A percentile compares a stretch with the other conserved stretches of the same genome.
Conservation (phyloP, 2,329 filamentous ascomycete genomes). For the Aspergillus pseudoterreus region DNA sequence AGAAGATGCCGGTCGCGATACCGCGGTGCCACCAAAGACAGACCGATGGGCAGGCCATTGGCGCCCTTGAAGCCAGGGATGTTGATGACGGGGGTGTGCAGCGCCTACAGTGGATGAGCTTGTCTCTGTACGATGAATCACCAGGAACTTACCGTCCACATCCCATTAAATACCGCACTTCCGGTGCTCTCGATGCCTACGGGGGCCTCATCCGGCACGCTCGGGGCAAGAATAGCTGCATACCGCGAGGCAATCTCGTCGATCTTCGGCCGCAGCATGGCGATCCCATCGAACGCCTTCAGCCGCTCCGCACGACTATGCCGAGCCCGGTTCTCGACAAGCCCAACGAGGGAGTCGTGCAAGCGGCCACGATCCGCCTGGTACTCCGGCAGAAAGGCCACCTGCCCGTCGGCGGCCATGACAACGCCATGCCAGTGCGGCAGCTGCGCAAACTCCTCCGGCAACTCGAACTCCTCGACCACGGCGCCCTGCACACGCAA, state of each 20-base stretch:
- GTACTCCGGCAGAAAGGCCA: constrained; percentile 6
- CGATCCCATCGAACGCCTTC: constrained; percentile 7
- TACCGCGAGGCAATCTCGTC: constrained; percentile 33
- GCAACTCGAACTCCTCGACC: constrained; percentile 3
- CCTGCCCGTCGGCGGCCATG: constrained; percentile 3
- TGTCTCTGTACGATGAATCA: constrained; percentile 21
- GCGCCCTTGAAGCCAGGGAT: constrained; percentile 59
- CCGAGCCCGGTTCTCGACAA: constrained; percentile 4
- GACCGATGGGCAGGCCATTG: constrained; percentile 57
- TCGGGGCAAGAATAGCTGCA: constrained; percentile 56
- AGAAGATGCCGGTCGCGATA: constrained; percentile 35
- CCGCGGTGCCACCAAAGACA: constrained; percentile 49
- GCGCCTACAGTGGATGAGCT: constrained; percentile 26
- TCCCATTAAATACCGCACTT: constrained; percentile 47
- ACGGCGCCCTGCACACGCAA: constrained; percentile 1
- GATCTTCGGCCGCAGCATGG: constrained; percentile 2
- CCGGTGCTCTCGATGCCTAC: constrained; percentile 54
- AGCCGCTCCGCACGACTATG: not conserved
- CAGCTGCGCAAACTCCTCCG: constrained; percentile 1
- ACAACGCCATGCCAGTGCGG: constrained; percentile 4
- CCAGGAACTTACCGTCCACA: constrained; percentile 8
- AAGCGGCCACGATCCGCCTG: not conserved
- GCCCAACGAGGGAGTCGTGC: not conserved
- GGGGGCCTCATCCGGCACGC: constrained; percentile 58
- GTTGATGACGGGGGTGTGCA: constrained; percentile 63